Evolutionary conservation across 2,329 filamentous ascomycete genomes (phyloP).

Genomic region (Microthyrium microscopicum): DNA sequence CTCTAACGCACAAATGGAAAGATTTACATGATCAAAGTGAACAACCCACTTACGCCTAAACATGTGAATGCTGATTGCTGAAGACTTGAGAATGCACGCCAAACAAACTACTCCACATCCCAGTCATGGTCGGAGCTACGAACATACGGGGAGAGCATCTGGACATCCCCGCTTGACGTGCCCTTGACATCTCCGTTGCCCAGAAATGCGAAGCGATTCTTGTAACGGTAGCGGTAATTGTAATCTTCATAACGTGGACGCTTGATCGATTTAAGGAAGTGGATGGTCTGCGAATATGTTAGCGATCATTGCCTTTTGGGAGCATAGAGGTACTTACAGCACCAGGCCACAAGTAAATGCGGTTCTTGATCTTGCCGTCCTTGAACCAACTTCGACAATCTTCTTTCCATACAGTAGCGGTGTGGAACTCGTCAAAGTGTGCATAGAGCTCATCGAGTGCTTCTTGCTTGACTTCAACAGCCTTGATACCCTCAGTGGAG

Average conservation of each 20-base stretch:
- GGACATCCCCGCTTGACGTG: conserved; percentile 21
- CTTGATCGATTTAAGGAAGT: conserved; percentile 23
- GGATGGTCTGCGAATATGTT: conserved; percentile 15
- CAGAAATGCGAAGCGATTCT: conserved; percentile 24
- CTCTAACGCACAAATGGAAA: too few relatives aligned
- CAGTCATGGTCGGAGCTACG: conserved; percentile 28
- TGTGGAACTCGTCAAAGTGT: conserved; percentile 29
- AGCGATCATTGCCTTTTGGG: conserved; percentile 7
- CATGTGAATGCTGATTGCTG: too few relatives aligned
- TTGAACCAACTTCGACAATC: conserved; percentile 11
- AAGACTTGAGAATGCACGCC: too few relatives aligned
- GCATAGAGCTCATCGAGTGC: conserved; percentile 34
- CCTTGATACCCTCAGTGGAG: conserved; percentile 29
- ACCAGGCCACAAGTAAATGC: conserved; percentile 28
- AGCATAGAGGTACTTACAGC: conserved; percentile 18
- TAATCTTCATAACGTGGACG: conserved; percentile 19
- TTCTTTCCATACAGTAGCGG: conserved; percentile 29
- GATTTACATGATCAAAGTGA: too few relatives aligned
- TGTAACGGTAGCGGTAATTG: conserved; percentile 18
- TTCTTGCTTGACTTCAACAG: conserved; percentile 28
- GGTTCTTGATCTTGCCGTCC: conserved; percentile 15
- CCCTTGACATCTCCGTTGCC: conserved; percentile 30
- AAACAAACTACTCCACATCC: conserved; percentile 23
- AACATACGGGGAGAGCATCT: conserved; percentile 28
- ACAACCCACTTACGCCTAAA: too few relatives aligned